phyloP scores from a whole-genome alignment of 2,329 filamentous ascomycete genomes.

The Talaromyces sp. region DNA sequence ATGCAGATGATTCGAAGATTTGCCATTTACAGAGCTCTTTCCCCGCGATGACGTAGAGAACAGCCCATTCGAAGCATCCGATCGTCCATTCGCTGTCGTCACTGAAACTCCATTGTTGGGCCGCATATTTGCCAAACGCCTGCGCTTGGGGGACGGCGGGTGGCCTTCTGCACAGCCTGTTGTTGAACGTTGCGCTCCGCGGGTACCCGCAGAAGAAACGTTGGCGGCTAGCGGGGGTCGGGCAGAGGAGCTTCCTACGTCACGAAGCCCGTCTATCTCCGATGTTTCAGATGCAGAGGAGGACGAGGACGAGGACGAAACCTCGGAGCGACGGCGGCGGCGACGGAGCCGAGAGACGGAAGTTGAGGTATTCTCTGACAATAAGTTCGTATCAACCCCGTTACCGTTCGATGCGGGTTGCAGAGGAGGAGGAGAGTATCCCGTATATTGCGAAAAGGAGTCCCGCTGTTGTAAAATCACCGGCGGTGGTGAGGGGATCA shows the following conservation, averaged over 20 bases:
- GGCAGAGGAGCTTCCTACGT: constrained; percentile 22
- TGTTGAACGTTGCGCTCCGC: constrained; percentile 21
- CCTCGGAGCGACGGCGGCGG: constrained; percentile 26
- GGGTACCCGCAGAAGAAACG: constrained; percentile 25
- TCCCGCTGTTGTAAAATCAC: constrained; percentile 22
- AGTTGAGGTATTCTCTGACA: constrained; percentile 11
- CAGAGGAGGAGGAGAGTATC: constrained; percentile 22
- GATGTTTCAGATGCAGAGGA: constrained; percentile 23
- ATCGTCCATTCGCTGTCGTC: constrained; percentile 55
- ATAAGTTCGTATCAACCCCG: constrained; percentile 17
- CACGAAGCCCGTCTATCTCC: constrained; percentile 21
- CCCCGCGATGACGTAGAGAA: constrained; percentile 43
- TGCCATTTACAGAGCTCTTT: constrained; percentile 56
- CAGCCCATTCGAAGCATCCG: constrained; percentile 56
- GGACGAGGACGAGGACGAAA: constrained; percentile 19
- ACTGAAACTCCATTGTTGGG: constrained; percentile 52
- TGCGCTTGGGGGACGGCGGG: constrained; percentile 54
- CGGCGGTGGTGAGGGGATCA: constrained; percentile 44
- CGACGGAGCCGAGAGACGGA: constrained; percentile 24
- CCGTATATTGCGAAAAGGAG: constrained; percentile 14
- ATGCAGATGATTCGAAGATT: constrained; percentile 31
- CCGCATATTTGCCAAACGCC: constrained; percentile 61
- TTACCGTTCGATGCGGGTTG: constrained; percentile 15
- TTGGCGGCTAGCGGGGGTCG: constrained; percentile 28
- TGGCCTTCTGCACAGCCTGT: constrained; percentile 30